phyloP scores from a whole-genome alignment of 768 basidiomycete genomes.

The Lactarius evosmus region DNA sequence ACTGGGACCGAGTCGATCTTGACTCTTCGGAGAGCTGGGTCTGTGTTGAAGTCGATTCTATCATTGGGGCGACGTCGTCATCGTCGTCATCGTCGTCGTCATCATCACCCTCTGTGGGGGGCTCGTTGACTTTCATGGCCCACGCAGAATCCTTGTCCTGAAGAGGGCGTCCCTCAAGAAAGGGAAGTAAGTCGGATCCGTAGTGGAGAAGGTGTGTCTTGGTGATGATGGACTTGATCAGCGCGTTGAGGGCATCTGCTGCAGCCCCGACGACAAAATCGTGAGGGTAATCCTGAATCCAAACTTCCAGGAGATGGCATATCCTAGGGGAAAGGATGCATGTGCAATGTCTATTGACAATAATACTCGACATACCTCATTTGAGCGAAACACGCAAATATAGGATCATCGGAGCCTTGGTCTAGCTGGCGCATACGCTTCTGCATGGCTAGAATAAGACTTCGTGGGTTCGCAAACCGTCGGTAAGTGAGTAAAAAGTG shows the following conservation, averaged over 20 bases:
- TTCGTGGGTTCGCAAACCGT: conserved; percentile 75
- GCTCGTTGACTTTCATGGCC: conserved; percentile 65
- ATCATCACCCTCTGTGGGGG: conserved; percentile 63
- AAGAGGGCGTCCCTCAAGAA: conserved; percentile 65
- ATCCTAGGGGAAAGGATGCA: conserved; percentile 47
- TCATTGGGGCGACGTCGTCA: conserved; percentile 29
- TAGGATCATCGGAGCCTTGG: conserved; percentile 68
- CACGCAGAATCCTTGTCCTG: conserved; percentile 69
- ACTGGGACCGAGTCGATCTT: conserved; percentile 6
- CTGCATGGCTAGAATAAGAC: conserved; percentile 81
- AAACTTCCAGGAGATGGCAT: conserved; percentile 71
- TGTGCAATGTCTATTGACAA: not conserved
- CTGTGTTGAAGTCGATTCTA: conserved; percentile 30
- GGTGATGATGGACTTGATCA: conserved; percentile 74
- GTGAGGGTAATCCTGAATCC: conserved; percentile 71
- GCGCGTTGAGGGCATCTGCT: conserved; percentile 64
- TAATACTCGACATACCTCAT: conserved; percentile 56
- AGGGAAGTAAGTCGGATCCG: conserved; percentile 78
- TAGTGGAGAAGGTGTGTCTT: conserved; percentile 84
- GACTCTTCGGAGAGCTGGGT: conserved; percentile 21
- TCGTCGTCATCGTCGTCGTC: conserved; percentile 48
- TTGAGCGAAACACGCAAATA: conserved; percentile 85
- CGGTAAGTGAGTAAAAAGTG: conserved; percentile 85
- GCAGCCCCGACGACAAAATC: conserved; percentile 81
- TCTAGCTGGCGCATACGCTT: conserved; percentile 79